Percentiles rank a stretch among this genome's conserved stretches.
Conservation (phyloP, 208 protist genomes). For the Crithidia brevicula region DNA sequence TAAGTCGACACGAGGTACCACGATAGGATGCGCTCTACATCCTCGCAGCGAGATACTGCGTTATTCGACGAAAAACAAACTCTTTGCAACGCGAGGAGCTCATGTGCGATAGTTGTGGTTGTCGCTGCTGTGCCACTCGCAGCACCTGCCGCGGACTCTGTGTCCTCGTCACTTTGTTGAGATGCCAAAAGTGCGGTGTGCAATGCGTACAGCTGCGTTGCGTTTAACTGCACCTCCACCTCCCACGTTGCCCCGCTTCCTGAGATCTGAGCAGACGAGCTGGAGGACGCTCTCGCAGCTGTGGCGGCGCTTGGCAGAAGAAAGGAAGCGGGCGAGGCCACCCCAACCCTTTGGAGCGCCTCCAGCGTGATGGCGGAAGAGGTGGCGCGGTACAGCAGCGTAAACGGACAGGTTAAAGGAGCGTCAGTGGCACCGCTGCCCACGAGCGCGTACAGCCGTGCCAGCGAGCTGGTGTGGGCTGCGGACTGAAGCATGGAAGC, state of each 20-base stretch:
- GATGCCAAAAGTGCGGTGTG: conserved; percentile 26
- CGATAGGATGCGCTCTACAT: conserved; percentile 4
- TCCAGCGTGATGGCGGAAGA: conserved; percentile 11
- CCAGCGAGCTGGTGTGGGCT: not conserved
- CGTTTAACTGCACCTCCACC: conserved; percentile 27
- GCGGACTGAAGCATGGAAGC: not conserved
- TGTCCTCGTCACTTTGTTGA: not conserved
- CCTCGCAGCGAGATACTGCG: not conserved
- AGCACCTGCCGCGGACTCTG: too few species aligned
- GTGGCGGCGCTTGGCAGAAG: not conserved
- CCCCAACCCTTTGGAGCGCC: not conserved
- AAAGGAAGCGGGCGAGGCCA: not conserved
- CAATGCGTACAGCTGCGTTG: conserved; percentile 27
- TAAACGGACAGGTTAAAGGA: conserved; percentile 25
- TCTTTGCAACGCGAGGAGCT: conserved; percentile 10
- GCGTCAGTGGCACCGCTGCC: conserved; percentile 28
- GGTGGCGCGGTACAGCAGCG: conserved; percentile 27
- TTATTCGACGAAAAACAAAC: not conserved
- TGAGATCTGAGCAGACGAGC: not conserved
- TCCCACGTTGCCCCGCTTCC: conserved; percentile 24
- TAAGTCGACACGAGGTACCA: conserved; percentile 26
- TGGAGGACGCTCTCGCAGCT: not conserved
- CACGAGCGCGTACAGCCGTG: conserved; percentile 22
- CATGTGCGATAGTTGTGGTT: conserved; percentile 19
- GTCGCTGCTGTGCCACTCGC: too few species aligned